Percentiles rank a stretch among this genome's conserved stretches.
Conservation (phyloP, 2,329 filamentous ascomycete genomes). For the Scytalidium sp. region DNA sequence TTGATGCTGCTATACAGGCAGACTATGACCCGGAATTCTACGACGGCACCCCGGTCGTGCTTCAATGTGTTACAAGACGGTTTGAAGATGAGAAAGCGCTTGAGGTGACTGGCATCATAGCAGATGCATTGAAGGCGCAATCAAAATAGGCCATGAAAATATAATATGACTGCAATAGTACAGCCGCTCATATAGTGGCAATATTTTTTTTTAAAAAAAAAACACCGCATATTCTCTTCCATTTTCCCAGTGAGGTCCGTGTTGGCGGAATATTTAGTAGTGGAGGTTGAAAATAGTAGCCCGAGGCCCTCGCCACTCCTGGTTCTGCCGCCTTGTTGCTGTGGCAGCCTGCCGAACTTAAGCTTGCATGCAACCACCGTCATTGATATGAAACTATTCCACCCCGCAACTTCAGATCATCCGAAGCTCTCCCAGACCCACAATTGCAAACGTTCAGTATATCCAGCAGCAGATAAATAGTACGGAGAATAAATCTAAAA, state of each 20-base stretch:
- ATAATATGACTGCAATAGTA: too few species aligned
- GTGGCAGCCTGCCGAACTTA: background rate
- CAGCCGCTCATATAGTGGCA: too few species aligned
- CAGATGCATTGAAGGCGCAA: constrained; percentile 24
- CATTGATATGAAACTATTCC: background rate
- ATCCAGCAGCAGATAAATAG: too few species aligned
- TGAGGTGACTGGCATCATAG: constrained; percentile 34
- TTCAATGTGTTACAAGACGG: constrained; percentile 27
- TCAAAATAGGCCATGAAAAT: background rate
- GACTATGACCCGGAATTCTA: constrained; percentile 29
- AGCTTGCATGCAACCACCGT: background rate
- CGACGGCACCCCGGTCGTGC: constrained; percentile 24
- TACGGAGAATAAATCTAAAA: constrained; percentile 1
- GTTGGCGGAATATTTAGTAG: too few species aligned
- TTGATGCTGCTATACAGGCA: constrained; percentile 22
- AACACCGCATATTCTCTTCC: too few species aligned
- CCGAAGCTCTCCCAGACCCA: background rate
- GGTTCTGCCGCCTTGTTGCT: background rate
- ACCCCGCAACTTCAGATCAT: background rate
- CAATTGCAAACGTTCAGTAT: background rate
- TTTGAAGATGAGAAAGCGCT: constrained; percentile 30
- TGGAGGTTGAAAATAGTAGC: background rate
- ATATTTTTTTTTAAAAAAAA: too few species aligned
- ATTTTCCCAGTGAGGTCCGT: too few species aligned
- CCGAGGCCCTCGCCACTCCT: background rate